A percentile compares a stretch with the other conserved stretches of the same genome.
phyloP scores from a whole-genome alignment of 2,329 filamentous ascomycete species.

The Exophiala lecanii-corni region DNA sequence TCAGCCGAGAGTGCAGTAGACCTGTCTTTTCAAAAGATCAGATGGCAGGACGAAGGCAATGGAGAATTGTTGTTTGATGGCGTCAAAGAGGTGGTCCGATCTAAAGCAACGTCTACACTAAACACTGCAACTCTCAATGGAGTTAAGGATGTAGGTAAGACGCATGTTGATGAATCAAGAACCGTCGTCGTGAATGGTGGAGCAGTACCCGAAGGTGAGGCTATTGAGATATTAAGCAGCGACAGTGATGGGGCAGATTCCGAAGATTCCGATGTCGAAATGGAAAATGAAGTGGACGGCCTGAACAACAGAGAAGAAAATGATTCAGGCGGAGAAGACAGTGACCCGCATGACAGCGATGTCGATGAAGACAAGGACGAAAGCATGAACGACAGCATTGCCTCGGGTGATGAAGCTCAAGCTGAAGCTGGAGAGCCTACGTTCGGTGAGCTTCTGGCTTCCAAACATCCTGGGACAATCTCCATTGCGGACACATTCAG shows the following conservation, averaged over 20 bases:
- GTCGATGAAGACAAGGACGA: conserved; percentile 37
- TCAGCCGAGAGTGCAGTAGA: conserved; percentile 49
- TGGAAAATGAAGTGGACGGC: conserved; percentile 22
- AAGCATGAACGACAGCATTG: conserved; percentile 19
- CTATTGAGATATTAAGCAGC: conserved; percentile 47
- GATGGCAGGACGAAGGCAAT: conserved; percentile 44
- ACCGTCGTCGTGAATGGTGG: conserved; percentile 44
- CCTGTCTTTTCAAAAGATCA: conserved; percentile 46
- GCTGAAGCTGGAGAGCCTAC: conserved; percentile 53
- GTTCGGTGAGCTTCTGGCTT: conserved; percentile 78
- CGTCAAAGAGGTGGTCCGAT: conserved; percentile 40
- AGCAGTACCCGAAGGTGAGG: conserved; percentile 35
- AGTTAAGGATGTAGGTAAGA: conserved; percentile 46
- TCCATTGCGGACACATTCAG: conserved; percentile 41
- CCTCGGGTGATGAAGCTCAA: background rate
- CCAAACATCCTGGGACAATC: conserved; percentile 47
- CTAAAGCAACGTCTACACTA: conserved; percentile 40
- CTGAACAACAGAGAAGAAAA: conserved; percentile 16
- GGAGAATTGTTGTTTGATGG: conserved; percentile 41
- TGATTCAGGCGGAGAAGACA: conserved; percentile 33
- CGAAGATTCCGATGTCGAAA: conserved; percentile 22
- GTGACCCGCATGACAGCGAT: conserved; percentile 26
- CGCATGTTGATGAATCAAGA: conserved; percentile 54
- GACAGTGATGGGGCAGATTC: conserved; percentile 37
- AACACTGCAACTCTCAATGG: conserved; percentile 50